phyloP scores from a whole-genome alignment of 2,329 filamentous ascomycete genomes.

The Arthrinium phaeospermum region DNA sequence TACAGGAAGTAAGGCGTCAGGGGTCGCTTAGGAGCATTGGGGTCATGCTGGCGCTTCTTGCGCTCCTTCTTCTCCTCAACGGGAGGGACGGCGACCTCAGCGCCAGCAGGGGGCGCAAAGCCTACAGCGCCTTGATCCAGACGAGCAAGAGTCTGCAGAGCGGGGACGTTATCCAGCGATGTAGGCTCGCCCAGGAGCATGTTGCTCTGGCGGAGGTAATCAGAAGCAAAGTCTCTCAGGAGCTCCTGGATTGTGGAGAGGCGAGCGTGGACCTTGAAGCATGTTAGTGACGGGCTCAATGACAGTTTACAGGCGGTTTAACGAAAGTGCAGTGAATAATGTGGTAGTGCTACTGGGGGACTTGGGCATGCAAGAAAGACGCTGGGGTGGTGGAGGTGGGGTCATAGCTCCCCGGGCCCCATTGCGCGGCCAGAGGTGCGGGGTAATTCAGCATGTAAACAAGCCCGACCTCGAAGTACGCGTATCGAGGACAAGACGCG shows the following conservation, averaged over 20 bases:
- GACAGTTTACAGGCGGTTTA: neutral
- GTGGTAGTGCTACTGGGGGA: neutral
- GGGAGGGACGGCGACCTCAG: constrained; percentile 42
- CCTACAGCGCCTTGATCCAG: constrained; percentile 54
- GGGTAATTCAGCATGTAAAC: constrained; percentile 11
- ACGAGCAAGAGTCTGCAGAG: constrained; percentile 48
- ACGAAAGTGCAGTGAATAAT: neutral
- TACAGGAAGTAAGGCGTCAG: constrained; percentile 95
- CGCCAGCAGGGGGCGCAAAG: constrained; percentile 33
- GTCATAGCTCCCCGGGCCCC: neutral
- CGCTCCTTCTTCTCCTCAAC: constrained; percentile 82
- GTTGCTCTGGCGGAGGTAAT: constrained; percentile 89
- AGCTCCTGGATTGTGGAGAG: constrained; percentile 80
- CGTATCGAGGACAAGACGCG: neutral
- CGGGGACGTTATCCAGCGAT: constrained; percentile 51
- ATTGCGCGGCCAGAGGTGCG: neutral
- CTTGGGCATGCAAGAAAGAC: neutral
- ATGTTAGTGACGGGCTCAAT: constrained; percentile 42
- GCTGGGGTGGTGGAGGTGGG: neutral
- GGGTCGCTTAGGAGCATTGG: constrained; percentile 92
- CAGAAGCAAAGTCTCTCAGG: constrained; percentile 78
- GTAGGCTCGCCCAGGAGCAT: constrained; percentile 74
- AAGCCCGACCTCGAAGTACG: neutral
- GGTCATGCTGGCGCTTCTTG: constrained; percentile 86
- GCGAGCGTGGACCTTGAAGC: constrained; percentile 71